Evolutionary conservation across 2,329 filamentous ascomycete genomes (phyloP), one percentile per base, ranked within the genome.

Genomic region (Arthrobotrys iridis): DNA sequence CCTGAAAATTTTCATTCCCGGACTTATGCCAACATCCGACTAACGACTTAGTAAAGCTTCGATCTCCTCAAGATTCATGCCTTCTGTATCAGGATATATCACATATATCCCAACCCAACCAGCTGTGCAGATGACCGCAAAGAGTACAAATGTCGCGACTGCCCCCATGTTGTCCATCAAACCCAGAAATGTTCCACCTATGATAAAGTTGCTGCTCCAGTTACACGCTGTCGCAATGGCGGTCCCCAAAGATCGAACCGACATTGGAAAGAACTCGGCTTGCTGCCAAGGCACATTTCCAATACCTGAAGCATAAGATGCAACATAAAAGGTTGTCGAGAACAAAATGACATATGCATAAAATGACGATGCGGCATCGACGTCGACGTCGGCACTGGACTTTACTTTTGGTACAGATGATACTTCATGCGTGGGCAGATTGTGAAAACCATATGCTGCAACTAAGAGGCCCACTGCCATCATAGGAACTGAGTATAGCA

Each of bases 211-310:
- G 22, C 90, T 89, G 2, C 86, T 87, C 94, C 94, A 98, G 80
- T 91, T 97, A 4, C 92, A 96, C 3, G 89, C 90, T 5, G 93
- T 94, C 1, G 90, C 87, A 3, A 92, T 82, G 0, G 89, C 89
- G 70, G 89, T 91, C 26, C 91, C 92, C 0, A 92, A 82, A 3
- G 89, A 89, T 55, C 91, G 88, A 48, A 93, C 91, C 28, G 86
- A 86, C 52, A 93, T 85, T 0, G 93, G 91, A 80, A 97, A 97
- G 30, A 97, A 87, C 83, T 98, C 94, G 78, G 90, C 92, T 83
- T 97, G 93, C 24, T 77, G 77, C 94, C 94, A 98, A 0, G 94
- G 93, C 1, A 98, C 93, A 79, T 93, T 96, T 6, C 94, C 94
- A 1, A 98, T 86, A 1, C 94, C 94, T 0, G 93, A 85, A 0